Evolutionary conservation across 768 basidiomycete species (phyloP).

Genomic region (Pisolithus marmoratus): DNA sequence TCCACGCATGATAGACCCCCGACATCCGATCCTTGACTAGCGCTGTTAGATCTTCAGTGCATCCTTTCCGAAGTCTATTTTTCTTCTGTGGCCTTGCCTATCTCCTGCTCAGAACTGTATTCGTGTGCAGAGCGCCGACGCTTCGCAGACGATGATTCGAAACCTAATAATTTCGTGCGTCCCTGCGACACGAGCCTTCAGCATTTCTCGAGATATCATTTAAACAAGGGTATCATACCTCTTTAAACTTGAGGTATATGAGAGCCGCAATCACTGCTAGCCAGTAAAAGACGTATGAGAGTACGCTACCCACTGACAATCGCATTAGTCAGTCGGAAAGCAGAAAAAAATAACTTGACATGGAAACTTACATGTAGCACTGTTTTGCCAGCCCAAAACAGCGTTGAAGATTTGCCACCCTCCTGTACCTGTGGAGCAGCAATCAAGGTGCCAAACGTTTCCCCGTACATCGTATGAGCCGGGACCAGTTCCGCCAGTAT

Average conservation of each 20-base stretch:
- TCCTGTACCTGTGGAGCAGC: conserved; percentile 60
- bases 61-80: too few relatives aligned
- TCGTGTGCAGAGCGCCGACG: conserved; percentile 28
- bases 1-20: too few relatives aligned
- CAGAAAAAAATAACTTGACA: background rate
- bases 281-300: conserved; percentile 95
- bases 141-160: conserved; percentile 45
- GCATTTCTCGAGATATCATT: background rate
- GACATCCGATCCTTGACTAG: too few relatives aligned
- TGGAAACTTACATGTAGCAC: conserved; percentile 51
- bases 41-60: too few relatives aligned
- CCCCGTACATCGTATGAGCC: conserved; percentile 79
- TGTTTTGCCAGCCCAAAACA: conserved; percentile 87
- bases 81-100: background rate
- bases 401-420: conserved; percentile 84
- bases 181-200: conserved; percentile 35
- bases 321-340: background rate
- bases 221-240: conserved; percentile 31
- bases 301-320: conserved; percentile 59
- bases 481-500: conserved; percentile 65
- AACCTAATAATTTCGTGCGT: conserved; percentile 55
- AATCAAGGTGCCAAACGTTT: conserved; percentile 85
- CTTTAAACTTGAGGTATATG: conserved; percentile 58
- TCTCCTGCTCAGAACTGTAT: background rate
- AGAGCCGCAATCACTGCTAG: conserved; percentile 67